Evolutionary conservation across 805 yeast genomes (phyloP), one percentile per base, ranked within the genome.

Genomic region (Groenewaldozyma salmanticensis): DNA sequence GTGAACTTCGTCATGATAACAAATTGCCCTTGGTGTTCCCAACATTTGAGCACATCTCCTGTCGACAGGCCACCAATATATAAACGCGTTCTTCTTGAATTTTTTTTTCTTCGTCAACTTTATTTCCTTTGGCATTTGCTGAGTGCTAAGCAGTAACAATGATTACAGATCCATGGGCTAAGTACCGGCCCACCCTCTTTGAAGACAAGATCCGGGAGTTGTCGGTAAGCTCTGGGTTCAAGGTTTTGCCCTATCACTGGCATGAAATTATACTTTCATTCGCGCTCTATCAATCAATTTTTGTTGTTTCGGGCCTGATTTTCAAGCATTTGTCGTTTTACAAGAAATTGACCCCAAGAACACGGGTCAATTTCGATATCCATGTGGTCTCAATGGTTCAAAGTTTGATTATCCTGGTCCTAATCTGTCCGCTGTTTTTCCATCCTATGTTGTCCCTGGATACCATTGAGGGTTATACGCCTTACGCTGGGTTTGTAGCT

Each of bases 341-440:
- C 62, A 70, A 71, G 4, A 51, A 59, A 3, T 48, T 67, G 33
- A 60, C 62, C 34, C 48, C 54, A 19, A 74, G 74, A 51, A 67
- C 71, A 32, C 73, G 70, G 56, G 52, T 77, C 47, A 86, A 90
- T 59, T 92, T 85, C 58, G 95, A 92, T 60, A 83, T 88, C 52
- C 97, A 92, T 60, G 70, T 83, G 9, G 95, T 86, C 2, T 80
- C 96, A 2, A 78, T 83, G 75, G 74, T 87, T 16, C 96, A 92
- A 60, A 76, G 92, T 38, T 35, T 84, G 1, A 47, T 83, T 4
- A 78, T 95, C 7, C 62, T 85, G 20, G 56, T 57, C 5, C 55
- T 75, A 5, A 68, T 82, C 24, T 55, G 75, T 36, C 94, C 94
- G 4, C 68, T 81, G 67, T 75, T 80, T 58, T 64, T 69, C 42